Conservation (phyloP, 441 rosid genomes). For the Erodium moschatum region DNA sequence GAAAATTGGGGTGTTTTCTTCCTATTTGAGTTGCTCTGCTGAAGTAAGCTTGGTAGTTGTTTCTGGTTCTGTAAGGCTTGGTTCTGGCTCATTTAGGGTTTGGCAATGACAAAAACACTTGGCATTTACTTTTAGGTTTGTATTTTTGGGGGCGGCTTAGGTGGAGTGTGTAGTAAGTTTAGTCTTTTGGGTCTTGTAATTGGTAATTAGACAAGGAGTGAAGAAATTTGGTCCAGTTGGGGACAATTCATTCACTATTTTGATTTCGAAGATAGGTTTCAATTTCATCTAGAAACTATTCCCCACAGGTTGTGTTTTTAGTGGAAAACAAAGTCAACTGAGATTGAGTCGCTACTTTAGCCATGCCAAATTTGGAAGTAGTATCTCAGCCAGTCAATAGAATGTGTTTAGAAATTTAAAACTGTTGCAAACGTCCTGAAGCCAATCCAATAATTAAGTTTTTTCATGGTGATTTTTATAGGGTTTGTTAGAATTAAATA, state of each 20-base stretch:
- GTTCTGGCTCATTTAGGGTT: neutral
- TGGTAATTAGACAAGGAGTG: neutral
- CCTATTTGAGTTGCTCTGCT: neutral
- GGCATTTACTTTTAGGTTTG: neutral
- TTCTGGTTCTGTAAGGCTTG: constrained; percentile 17
- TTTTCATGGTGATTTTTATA: neutral
- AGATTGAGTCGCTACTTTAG: neutral
- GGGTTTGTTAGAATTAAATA: neutral
- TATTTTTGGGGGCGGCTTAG: neutral
- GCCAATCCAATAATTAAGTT: neutral
- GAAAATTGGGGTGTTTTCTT: neutral
- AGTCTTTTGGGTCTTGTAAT: neutral
- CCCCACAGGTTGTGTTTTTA: neutral
- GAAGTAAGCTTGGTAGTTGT: neutral
- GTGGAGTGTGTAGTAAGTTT: constrained; percentile 8
- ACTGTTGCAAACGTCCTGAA: neutral
- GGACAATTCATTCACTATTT: constrained; percentile 15
- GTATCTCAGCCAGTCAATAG: too few species aligned
- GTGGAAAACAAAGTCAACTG: neutral
- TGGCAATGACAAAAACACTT: neutral
- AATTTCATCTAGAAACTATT: neutral
- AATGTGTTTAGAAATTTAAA: neutral
- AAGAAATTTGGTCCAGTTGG: constrained; percentile 26
- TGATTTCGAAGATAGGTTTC: neutral
- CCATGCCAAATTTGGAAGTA: neutral